Evolutionary conservation across 2,329 filamentous ascomycete genomes (phyloP), one percentile per base, ranked within the genome.

Genomic region (Plenodomus biglobosus): DNA sequence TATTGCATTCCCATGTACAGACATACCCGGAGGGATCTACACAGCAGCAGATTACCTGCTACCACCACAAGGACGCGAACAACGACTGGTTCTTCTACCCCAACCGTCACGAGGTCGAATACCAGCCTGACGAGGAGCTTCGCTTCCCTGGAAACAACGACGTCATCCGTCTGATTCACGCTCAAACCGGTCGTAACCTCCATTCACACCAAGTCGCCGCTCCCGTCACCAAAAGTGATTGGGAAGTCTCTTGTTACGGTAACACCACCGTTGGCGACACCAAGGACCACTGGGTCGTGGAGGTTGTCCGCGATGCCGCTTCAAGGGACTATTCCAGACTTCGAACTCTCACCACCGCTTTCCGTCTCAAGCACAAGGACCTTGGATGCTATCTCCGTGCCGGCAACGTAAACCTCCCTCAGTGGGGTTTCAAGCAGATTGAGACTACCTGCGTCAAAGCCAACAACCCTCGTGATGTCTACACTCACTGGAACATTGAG

Each of bases 11-110:
- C 36, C 94, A 97, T 78, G 84, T 96, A 53, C 92, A 97, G 75
- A 96, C 91, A 8, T 97, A 90, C 71, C 92, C 92, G 0, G 92
- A 96, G 69, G 94, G 92, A 24, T 97, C 94, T 32, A 78, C 77
- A 43, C 94, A 99, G 75, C 95, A 99, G 74, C 94, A 99, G 73
- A 86, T 99, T 53, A 99, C 94, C 55, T 99, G 95, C 80, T 99
- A 99, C 76, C 94, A 99, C 76, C 94, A 99, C 80, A 99, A 99
- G 73, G 94, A 99, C 78, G 82, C 92, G 72, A 99, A 99, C 83
- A 99, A 99, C 72, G 94, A 99, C 73, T 99, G 94, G 94, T 96
- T 95, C 76, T 92, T 99, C 75, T 96, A 96, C 73, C 94, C 94
- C 20, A 96, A 92, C 76, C 89, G 95, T 55, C 75, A 80, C 44